Evolutionary conservation across 441 rosid species (phyloP).

Genomic region (Omphalea diandra): DNA sequence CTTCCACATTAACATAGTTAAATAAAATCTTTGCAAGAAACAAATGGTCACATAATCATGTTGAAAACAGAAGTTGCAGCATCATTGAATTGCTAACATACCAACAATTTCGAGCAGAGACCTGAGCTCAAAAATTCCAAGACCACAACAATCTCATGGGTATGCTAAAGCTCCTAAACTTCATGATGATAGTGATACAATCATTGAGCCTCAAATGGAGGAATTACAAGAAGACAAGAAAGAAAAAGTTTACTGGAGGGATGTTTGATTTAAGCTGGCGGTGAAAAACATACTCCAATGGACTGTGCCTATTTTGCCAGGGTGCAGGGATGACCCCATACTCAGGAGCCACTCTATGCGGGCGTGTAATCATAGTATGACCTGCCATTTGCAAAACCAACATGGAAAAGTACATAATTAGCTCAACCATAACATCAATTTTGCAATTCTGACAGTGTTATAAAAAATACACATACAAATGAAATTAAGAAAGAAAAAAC

Average conservation of each 20-base stretch:
- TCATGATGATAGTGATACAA: background rate
- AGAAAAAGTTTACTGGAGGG: conserved; percentile 37
- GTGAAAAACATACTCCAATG: conserved; percentile 64
- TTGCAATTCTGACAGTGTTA: background rate
- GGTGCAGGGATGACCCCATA: conserved; percentile 62
- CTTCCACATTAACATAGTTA: background rate
- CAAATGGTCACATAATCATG: background rate
- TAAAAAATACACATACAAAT: background rate
- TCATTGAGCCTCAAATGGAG: background rate
- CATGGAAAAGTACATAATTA: conserved; percentile 6
- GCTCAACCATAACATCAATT: background rate
- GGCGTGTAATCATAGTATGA: conserved; percentile 84
- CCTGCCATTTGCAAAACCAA: conserved; percentile 42
- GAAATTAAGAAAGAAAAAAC: background rate
- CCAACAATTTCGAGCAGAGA: background rate
- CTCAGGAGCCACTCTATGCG: conserved; percentile 68
- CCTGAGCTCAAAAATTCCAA: background rate
- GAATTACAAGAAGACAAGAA: background rate
- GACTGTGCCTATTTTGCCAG: conserved; percentile 48
- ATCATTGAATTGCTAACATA: background rate
- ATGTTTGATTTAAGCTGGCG: conserved; percentile 66
- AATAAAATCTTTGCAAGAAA: background rate
- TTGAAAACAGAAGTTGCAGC: background rate
- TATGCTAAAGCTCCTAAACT: background rate
- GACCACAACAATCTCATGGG: background rate